Conservation (phyloP, 73 alveolate genomes). For the Stentor roeselii region DNA sequence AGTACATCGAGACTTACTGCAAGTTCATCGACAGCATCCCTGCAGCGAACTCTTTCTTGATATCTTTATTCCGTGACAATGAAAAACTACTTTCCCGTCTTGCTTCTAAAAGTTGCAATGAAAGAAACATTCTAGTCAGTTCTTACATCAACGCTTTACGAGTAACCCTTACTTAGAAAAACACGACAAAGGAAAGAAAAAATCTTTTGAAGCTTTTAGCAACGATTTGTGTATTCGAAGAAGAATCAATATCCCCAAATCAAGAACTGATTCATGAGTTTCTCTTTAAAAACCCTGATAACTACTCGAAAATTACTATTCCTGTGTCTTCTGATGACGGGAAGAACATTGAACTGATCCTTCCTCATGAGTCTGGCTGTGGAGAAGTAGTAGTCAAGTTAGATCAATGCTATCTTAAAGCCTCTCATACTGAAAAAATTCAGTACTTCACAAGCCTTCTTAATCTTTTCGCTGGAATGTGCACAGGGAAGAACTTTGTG, state of each 20-base stretch:
- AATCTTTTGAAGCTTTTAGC: constrained; percentile 4
- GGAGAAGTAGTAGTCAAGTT: not conserved
- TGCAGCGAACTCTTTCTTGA: not conserved
- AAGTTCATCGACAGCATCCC: not conserved
- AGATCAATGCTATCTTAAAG: constrained; percentile 3
- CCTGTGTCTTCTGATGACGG: not conserved
- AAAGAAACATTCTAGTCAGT: not conserved
- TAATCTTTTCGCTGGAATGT: constrained; percentile 19
- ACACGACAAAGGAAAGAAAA: not conserved
- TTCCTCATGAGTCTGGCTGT: not conserved
- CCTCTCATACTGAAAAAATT: not conserved
- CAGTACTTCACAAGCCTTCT: constrained; percentile 13
- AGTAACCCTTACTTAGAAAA: not conserved
- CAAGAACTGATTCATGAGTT: constrained; percentile 6
- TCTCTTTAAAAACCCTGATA: constrained; percentile 3
- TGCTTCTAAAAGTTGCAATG: not conserved
- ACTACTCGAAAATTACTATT: not conserved
- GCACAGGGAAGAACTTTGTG: constrained; percentile 5
- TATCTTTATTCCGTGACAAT: not conserved
- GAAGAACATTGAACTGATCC: not conserved
- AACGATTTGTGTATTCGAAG: constrained; percentile 8
- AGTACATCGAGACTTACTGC: not conserved
- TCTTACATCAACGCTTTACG: not conserved
- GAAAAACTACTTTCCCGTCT: constrained; percentile 2
- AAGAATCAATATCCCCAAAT: constrained; percentile 4